A percentile compares a stretch with the other conserved stretches of the same genome.
Conservation (phyloP, 1,139 yeast species). For the Kurtzmaniella quercitrusa region DNA sequence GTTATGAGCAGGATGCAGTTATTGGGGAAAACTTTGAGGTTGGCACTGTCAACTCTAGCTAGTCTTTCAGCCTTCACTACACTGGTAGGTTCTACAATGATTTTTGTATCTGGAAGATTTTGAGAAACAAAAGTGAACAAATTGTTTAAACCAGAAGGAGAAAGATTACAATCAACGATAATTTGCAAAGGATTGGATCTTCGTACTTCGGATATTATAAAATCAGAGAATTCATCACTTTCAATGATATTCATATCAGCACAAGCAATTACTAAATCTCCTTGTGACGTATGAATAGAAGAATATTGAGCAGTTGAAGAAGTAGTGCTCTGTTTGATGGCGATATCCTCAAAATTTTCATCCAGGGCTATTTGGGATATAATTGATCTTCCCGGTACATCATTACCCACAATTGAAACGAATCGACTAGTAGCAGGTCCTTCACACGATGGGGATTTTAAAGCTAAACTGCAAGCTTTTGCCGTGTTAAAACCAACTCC, state of each 20-base stretch:
- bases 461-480: conserved; percentile 39
- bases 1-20: conserved; percentile 45
- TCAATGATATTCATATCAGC: conserved; percentile 81
- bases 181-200: conserved; percentile 39
- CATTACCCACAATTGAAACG: conserved; percentile 59
- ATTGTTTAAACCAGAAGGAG: conserved; percentile 25
- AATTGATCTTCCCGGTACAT: conserved; percentile 47
- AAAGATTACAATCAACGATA: conserved; percentile 68
- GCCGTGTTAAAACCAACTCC: conserved; percentile 85
- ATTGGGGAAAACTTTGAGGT: conserved; percentile 26
- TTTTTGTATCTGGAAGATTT: conserved; percentile 16
- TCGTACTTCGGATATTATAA: conserved; percentile 32
- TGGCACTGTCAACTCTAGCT: conserved; percentile 15
- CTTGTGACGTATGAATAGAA: conserved; percentile 58
- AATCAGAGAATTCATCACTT: conserved; percentile 33
- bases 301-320: conserved; percentile 63
- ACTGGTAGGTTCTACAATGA: conserved; percentile 78
- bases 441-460: conserved; percentile 13
- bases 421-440: conserved; percentile 26
- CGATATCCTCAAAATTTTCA: conserved; percentile 32
- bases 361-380: conserved; percentile 31
- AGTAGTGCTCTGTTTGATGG: conserved; percentile 15
- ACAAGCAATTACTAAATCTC: conserved; percentile 69
- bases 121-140: conserved; percentile 26
- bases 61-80: conserved; percentile 50